Conservation (phyloP, 768 basidiomycete genomes). For the Lactarius vividus region DNA sequence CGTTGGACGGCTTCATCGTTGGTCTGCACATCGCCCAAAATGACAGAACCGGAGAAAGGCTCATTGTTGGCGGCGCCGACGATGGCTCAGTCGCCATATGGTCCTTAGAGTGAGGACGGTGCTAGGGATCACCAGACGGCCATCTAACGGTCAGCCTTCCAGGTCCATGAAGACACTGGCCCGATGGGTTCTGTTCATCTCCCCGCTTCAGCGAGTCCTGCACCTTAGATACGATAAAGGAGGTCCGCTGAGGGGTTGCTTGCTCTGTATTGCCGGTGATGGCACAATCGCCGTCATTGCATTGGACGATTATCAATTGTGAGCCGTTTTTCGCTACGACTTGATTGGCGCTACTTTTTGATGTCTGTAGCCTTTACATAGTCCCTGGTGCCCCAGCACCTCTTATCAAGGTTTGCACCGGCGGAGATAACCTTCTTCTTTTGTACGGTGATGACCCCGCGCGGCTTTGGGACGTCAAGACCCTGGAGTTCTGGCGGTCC, state of each 20-base stretch:
- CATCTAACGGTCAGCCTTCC: slow-evolving; percentile 5
- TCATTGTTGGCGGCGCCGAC: slow-evolving; percentile 71
- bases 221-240: slow-evolving; percentile 50
- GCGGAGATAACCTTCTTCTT: slow-evolving; percentile 68
- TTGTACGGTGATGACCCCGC: slow-evolving; percentile 74
- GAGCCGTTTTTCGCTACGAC: slow-evolving; percentile 33
- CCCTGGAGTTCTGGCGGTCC: slow-evolving; percentile 81
- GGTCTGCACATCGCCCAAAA: slow-evolving; percentile 57
- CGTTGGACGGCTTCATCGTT: slow-evolving; percentile 49
- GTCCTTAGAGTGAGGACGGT: slow-evolving; percentile 53
- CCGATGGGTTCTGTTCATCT: slow-evolving; percentile 70
- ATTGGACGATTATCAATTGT: slow-evolving; percentile 78
- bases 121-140: background rate
- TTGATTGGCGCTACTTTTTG: background rate
- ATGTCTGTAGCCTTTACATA: slow-evolving; percentile 58
- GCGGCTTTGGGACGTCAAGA: slow-evolving; percentile 83
- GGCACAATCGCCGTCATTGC: slow-evolving; percentile 82
- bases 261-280: slow-evolving; percentile 69
- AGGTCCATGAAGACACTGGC: slow-evolving; percentile 67
- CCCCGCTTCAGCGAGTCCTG: slow-evolving; percentile 58
- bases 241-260: slow-evolving; percentile 62
- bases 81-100: slow-evolving; percentile 79
- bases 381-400: slow-evolving; percentile 80
- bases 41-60: slow-evolving; percentile 54
- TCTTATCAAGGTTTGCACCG: slow-evolving; percentile 59